A percentile compares a stretch with the other conserved stretches of the same genome.
Evolutionary conservation across 2,329 filamentous ascomycete genomes (phyloP).

Genomic region (Neonectria ditissima): DNA sequence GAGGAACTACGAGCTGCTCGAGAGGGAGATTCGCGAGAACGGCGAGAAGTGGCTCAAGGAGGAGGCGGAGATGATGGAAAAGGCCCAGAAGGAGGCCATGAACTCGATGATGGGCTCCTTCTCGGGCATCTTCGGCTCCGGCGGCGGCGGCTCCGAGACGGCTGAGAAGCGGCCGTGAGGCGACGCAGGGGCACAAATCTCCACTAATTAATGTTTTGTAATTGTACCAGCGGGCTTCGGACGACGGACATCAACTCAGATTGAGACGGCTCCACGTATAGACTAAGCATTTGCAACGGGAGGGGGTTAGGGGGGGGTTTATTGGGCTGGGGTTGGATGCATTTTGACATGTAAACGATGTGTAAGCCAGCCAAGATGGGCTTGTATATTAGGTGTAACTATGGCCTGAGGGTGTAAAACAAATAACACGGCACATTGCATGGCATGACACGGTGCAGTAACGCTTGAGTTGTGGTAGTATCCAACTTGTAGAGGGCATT

Average conservation of each 20-base stretch:
- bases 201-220: slow-evolving; percentile 49
- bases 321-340: slow-evolving; percentile 21
- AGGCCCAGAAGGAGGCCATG: slow-evolving; percentile 89
- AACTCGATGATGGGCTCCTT: slow-evolving; percentile 89
- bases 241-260: slow-evolving; percentile 22
- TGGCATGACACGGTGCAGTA: slow-evolving; percentile 4
- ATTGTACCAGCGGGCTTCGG: slow-evolving; percentile 33
- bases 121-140: slow-evolving; percentile 45
- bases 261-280: slow-evolving; percentile 31
- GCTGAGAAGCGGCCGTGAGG: slow-evolving; percentile 43
- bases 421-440: slow-evolving; percentile 2
- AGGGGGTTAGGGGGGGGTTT: background rate
- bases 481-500: background rate
- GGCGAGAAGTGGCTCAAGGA: slow-evolving; percentile 97
- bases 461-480: background rate
- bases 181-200: slow-evolving; percentile 39
- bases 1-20: slow-evolving; percentile 88
- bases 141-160: slow-evolving; percentile 17
- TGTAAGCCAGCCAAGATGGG: background rate
- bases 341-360: slow-evolving; percentile 21
- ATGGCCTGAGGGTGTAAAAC: slow-evolving; percentile 26
- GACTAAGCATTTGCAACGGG: slow-evolving; percentile 33
- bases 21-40: slow-evolving; percentile 91
- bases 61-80: slow-evolving; percentile 89
- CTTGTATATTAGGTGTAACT: slow-evolving; percentile 34